These are phyloP conservation scores for Mycosphaerella sp. DNA, from an alignment of 2,329 filamentous ascomycete genomes.

Conservation along the genomic window DNA sequence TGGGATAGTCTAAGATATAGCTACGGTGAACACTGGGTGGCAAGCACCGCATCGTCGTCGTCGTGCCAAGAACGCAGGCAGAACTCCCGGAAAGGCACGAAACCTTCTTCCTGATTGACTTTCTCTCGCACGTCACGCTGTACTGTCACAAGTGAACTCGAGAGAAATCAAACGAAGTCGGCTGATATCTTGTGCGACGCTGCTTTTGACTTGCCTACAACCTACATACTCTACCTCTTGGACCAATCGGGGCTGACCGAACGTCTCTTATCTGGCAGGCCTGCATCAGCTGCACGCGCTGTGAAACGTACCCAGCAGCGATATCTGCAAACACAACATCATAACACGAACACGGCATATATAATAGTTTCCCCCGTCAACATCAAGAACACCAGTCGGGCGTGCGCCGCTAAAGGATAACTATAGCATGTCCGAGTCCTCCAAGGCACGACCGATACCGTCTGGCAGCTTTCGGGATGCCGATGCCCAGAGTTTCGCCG, in stretches of 20 bases:
- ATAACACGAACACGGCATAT: background rate
- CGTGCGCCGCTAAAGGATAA: too few relatives aligned
- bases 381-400: background rate
- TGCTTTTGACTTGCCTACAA: background rate
- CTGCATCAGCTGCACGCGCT: background rate
- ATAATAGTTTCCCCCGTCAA: background rate
- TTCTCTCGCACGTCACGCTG: background rate
- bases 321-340: background rate
- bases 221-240: background rate
- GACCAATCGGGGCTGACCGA: background rate
- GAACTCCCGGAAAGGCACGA: background rate
- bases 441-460: constrained; percentile 21
- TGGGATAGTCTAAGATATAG: too few relatives aligned
- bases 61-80: too few relatives aligned
- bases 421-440: constrained; percentile 10
- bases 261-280: background rate
- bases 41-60: too few relatives aligned
- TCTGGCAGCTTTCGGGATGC: constrained; percentile 18
- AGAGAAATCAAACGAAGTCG: background rate
- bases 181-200: background rate
- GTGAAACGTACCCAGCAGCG: background rate
- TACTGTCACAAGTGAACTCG: background rate
- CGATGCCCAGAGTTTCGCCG: constrained; percentile 18
- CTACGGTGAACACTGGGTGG: too few relatives aligned
- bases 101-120: background rate